Evolutionary conservation across 371 early-diverging fungal genomes (phyloP).

Genomic region (Zopfochytrium polystomum): DNA sequence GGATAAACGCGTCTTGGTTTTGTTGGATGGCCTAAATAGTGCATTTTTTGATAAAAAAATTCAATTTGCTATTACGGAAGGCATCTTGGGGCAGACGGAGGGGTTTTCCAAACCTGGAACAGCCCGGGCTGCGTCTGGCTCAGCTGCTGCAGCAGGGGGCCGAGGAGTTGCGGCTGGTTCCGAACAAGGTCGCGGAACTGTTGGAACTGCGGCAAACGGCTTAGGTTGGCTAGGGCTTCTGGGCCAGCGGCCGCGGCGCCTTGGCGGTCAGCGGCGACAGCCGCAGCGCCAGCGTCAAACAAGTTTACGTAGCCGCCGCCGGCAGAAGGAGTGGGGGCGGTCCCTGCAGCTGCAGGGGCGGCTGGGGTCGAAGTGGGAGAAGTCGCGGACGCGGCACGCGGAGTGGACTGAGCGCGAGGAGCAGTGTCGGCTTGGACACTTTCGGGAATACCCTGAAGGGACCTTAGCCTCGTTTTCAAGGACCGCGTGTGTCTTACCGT

Average conservation of each 20-base stretch:
- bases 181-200: slow-evolving; percentile 84
- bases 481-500: slow-evolving; percentile 54
- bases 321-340: neutral
- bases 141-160: slow-evolving; percentile 81
- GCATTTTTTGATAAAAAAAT: neutral
- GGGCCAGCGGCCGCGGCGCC: slow-evolving; percentile 23
- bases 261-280: slow-evolving; percentile 20
- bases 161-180: slow-evolving; percentile 80
- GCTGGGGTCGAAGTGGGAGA: slow-evolving; percentile 38
- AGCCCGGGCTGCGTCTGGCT: slow-evolving; percentile 83
- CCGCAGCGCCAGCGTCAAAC: slow-evolving; percentile 49
- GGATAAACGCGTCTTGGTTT: slow-evolving; percentile 80
- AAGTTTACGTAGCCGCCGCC: slow-evolving; percentile 41
- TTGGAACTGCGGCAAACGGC: slow-evolving; percentile 84
- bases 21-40: slow-evolving; percentile 58
- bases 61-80: neutral
- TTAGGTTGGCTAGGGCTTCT: slow-evolving; percentile 54
- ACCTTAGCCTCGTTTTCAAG: neutral
- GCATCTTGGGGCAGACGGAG: neutral
- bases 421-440: slow-evolving; percentile 25
- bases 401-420: slow-evolving; percentile 25
- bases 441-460: slow-evolving; percentile 57
- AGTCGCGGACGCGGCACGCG: slow-evolving; percentile 29
- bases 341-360: slow-evolving; percentile 41
- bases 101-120: slow-evolving; percentile 51